phyloP scores from a whole-genome alignment of 495 filamentous ascomycete genomes.

The Tuber calosporum region DNA sequence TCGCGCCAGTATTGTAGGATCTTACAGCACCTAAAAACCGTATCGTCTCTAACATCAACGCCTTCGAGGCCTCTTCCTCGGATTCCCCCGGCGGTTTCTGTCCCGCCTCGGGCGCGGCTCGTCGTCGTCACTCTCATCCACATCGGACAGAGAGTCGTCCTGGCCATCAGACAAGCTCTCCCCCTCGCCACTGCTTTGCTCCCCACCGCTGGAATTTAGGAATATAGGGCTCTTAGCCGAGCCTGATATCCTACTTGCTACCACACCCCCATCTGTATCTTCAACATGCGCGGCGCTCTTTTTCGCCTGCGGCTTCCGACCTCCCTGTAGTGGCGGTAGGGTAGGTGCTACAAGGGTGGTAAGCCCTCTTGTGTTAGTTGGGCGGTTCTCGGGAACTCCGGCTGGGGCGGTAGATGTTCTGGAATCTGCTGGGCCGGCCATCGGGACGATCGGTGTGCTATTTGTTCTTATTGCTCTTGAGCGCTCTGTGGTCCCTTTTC shows the following conservation, averaged over 20 bases:
- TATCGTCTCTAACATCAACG: not conserved
- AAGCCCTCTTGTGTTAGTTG: not conserved
- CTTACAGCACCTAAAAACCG: not conserved
- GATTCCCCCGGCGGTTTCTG: not conserved
- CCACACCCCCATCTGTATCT: not conserved
- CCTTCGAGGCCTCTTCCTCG: not conserved
- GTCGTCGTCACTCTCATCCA: not conserved
- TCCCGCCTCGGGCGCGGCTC: not conserved
- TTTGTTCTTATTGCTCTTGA: slow-evolving; percentile 17
- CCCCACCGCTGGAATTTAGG: not conserved
- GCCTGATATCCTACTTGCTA: not conserved
- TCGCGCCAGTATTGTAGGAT: not conserved
- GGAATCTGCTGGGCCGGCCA: not conserved
- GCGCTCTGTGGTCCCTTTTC: slow-evolving; percentile 37
- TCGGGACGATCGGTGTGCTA: not conserved
- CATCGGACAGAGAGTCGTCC: not conserved
- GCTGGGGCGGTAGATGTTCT: not conserved
- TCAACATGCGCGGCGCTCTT: not conserved
- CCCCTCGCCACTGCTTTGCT: not conserved
- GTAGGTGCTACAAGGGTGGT: not conserved
- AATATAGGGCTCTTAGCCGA: not conserved
- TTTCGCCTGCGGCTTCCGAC: not conserved
- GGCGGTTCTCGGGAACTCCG: not conserved
- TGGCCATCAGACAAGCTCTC: not conserved
- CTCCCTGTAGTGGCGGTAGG: not conserved